Evolutionary conservation across 2,329 filamentous ascomycete species (phyloP), one percentile per base, ranked within the genome.

Genomic region (Shiraia bambusicola): DNA sequence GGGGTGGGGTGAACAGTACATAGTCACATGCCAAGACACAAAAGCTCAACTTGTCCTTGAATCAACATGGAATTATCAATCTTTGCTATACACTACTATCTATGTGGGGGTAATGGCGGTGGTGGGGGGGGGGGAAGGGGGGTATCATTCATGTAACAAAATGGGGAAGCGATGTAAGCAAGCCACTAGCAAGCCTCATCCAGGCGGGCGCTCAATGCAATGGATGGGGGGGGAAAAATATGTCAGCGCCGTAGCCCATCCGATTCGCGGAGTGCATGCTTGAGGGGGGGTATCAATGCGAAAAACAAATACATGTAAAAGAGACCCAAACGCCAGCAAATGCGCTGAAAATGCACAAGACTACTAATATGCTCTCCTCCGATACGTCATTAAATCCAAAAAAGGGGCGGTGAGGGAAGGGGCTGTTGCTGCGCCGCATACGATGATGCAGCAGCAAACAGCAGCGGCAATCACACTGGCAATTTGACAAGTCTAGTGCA

Each of bases 81-180:
- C 4, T 17, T 52, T 15, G 44, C 46, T 48, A 44, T n/a, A 44
- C 28, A 40, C 40, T 39, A 31, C 11, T 34, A 42, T 34, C 47
- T 26, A 38, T 34, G 43, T 47, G 47, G n/a, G n/a, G n/a, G n/a
- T n/a, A n/a, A n/a, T n/a, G n/a, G n/a, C n/a, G 47, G 53, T 58
- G 59, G 57, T 55, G 52, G 47, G 54, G 41, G 37, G 41, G 45
- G 50, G 59, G 63, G 61, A 65, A 65, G n/a, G n/a, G n/a, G n/a
- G n/a, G n/a, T n/a, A n/a, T n/a, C n/a, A n/a, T n/a, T 66, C 61
- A 58, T 50, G 56, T 22, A 22, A 22, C 19, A 22, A 22, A 22
- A 22, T 22, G 51, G 45, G 50, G 58, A 50, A 59, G 19, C 19
- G 19, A 59, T 43, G 58, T 42, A 52, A 53, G 44, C 48, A 53